A percentile compares a stretch with the other conserved stretches of the same genome.
phyloP scores from a whole-genome alignment of 2,329 filamentous ascomycete species.

The Penicillium thymicola region DNA sequence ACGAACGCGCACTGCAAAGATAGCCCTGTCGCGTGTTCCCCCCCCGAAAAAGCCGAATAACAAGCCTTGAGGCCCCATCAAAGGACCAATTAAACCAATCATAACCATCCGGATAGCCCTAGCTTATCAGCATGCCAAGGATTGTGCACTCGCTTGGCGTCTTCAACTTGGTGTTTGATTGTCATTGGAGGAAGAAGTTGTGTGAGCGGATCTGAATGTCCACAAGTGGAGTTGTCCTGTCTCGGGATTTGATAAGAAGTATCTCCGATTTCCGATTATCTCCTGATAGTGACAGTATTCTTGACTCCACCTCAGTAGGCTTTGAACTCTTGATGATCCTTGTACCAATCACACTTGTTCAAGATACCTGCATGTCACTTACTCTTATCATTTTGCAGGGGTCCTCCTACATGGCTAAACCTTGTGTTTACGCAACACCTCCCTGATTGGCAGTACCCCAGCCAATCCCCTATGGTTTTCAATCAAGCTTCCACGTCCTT shows the following conservation, averaged over 20 bases:
- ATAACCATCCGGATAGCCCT: not conserved
- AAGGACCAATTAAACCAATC: not conserved
- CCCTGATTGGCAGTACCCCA: not conserved
- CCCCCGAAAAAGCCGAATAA: slow-evolving; percentile 18
- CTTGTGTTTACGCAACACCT: not conserved
- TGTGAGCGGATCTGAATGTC: not conserved
- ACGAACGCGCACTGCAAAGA: slow-evolving; percentile 9
- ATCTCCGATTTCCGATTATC: not conserved
- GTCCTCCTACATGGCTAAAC: not conserved
- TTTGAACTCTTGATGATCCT: not conserved
- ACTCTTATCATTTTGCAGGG: not conserved
- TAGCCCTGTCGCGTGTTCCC: slow-evolving; percentile 19
- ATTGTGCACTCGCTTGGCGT: slow-evolving; percentile 13
- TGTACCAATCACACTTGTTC: not conserved
- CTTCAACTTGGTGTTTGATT: not conserved
- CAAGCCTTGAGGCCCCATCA: slow-evolving; percentile 11
- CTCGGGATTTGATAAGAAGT: not conserved
- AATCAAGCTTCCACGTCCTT: slow-evolving; percentile 4
- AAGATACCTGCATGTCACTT: not conserved
- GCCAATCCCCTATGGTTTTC: not conserved
- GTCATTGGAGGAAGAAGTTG: slow-evolving; percentile 4
- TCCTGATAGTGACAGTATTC: not conserved
- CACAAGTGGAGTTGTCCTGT: not conserved
- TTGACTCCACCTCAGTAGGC: not conserved
- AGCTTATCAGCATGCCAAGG: slow-evolving; percentile 21